Evolutionary conservation across 176 grass and related monocot species (phyloP), one percentile per base, ranked within the genome.

Genomic region (Chrysopogon serrulatus): DNA sequence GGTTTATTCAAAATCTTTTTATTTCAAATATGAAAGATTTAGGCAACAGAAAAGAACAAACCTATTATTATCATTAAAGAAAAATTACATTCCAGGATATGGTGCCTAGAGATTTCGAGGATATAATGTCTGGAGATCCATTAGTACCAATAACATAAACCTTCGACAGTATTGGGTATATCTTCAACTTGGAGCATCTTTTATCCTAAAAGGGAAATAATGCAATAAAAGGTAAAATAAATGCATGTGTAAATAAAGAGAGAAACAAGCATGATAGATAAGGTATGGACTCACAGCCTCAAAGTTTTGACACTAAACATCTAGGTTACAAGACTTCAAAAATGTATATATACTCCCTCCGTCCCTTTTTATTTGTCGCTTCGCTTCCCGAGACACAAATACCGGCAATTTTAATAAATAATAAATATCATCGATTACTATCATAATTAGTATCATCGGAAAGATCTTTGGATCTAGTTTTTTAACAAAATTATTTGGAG

Each of bases 1-100:
- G 95, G 95, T 84, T 95, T 98, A 86, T 91, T 88, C 83, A 98
- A 88, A 88, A 98, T 98, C 84, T 92, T 93, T 85, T 98, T 92
- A 84, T 95, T 92, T 82, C 90, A 95, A 64, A 98, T 92, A 92
- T 98, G 67, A 64, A 64, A 84, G 31, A 63, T 86, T 67, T 67
- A 31, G 37, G 31, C 33, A 73, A 79, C 30, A 48, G 18, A 49
- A 85, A 64, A 44, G 36, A 56, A 39, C n/a, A 74, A 49, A 63
- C 1, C 1, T 8, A 40, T 5, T 40, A 1, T 40, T 60, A 48
- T 83, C 11, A 65, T 40, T 18, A 36, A 88, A 83, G 23, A 30
- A 21, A 77, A 68, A 65, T 56, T 42, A 44, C 69, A 43, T 68
- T 66, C 24, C 59, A 75, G 65, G 59, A 44, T 10, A 40, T 21